Evolutionary conservation across 176 grass and related monocot genomes (phyloP), one percentile per base, ranked within the genome.

Genomic region (Bonia amplexicaulis): DNA sequence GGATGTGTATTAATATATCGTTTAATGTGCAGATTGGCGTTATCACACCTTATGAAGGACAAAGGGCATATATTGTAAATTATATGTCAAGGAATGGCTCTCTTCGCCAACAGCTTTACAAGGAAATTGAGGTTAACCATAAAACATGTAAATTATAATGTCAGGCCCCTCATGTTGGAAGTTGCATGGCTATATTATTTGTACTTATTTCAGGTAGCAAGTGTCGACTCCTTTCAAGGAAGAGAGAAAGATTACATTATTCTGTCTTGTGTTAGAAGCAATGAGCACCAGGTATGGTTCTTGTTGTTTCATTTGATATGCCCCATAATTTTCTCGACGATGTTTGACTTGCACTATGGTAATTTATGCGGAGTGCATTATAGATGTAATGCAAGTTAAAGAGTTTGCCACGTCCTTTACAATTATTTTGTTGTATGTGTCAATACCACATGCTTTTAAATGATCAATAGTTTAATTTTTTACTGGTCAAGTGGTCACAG

Each of bases 211-310:
- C 90, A 98, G 96, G 96, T 99, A 78, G 96, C 96, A 42, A 99
- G 97, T 87, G 97, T 99, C 12, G 97, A 99, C 87, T 99, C 97
- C 22, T 99, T 99, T 79, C 97, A 99, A 79, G 97, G 97, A 54
- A 94, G 97, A 86, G 97, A 99, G 76, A 99, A 99, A 85, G 97
- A 99, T 86, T 99, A 99, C 81, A 99, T 99, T 79, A 99, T 99
- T 80, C 73, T 99, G 48, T 99, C 97, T 86, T 99, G 97, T 84
- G 97, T 99, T 82, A 88, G 97, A 82, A 99, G 97, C 87, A 99
- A 99, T 62, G 97, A 99, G 63, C 97, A 96, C 87, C 97, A 99
- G 93, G 97, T 96, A 72, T 79, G 61, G 53, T 39, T 78, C 44
- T 88, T 47, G 12, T 14, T 64, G 14, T 79, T 75, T 70, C 26